Evolutionary conservation across 2,329 filamentous ascomycete genomes (phyloP).

Genomic region (Aspergillus sp.): DNA sequence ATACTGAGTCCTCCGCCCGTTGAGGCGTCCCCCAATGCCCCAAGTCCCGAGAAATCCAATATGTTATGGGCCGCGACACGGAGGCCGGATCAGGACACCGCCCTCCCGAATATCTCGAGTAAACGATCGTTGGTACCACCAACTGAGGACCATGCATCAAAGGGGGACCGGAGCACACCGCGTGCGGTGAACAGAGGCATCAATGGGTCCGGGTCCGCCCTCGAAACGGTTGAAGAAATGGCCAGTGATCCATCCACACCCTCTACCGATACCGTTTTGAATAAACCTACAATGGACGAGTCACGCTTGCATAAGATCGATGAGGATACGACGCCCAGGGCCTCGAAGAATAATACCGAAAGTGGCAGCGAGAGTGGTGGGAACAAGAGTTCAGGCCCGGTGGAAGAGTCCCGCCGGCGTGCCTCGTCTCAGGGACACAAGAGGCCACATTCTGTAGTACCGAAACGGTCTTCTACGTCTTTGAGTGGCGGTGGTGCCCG

Average conservation of each 20-base stretch:
- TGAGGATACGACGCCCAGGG: conserved; percentile 34
- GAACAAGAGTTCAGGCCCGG: conserved; percentile 30
- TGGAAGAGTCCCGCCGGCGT: conserved; percentile 33
- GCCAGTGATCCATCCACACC: conserved; percentile 73
- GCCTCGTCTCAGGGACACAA: conserved; percentile 33
- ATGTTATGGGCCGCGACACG: conserved; percentile 31
- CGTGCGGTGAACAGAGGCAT: conserved; percentile 56
- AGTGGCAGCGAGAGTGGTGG: conserved; percentile 54
- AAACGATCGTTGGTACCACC: conserved; percentile 23
- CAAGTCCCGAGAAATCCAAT: conserved; percentile 60
- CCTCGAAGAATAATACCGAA: conserved; percentile 49
- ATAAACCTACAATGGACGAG: conserved; percentile 34
- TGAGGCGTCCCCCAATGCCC: conserved; percentile 58
- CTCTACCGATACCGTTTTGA: conserved; percentile 37
- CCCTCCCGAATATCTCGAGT: conserved; percentile 32
- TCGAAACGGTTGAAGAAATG: conserved; percentile 86
- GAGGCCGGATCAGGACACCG: conserved; percentile 24
- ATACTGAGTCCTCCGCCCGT: conserved; percentile 52
- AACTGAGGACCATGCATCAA: conserved; percentile 22
- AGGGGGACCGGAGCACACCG: conserved; percentile 31
- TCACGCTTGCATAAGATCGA: conserved; percentile 30
- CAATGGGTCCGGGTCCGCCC: conserved; percentile 55
- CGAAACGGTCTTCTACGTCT: conserved; percentile 65
- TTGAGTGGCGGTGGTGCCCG: conserved; percentile 53
- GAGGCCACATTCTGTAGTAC: conserved; percentile 49